A percentile compares a stretch with the other conserved stretches of the same genome.
Conservation (phyloP, 2,329 filamentous ascomycete genomes). For the Pseudogymnoascus sp. region DNA sequence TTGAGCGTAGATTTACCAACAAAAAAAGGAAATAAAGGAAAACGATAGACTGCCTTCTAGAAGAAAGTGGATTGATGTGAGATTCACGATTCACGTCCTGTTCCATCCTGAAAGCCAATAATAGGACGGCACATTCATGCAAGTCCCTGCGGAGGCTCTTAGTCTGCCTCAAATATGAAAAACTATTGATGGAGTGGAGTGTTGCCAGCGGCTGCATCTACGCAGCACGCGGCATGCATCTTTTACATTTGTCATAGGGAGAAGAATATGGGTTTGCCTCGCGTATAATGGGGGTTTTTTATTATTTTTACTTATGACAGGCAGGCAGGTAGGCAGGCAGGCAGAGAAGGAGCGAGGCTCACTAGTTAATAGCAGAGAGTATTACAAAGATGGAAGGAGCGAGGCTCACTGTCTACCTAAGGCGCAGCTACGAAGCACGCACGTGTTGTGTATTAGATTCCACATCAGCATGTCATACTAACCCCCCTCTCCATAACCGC, state of each 20-base stretch:
- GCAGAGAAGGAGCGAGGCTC: too few species aligned
- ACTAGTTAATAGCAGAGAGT: too few species aligned
- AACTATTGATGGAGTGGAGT: neutral
- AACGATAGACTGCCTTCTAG: neutral
- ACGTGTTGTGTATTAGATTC: neutral
- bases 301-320: too few species aligned
- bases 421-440: neutral
- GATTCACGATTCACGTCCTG: neutral
- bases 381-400: neutral
- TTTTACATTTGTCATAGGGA: neutral
- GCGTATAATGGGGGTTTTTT: too few species aligned
- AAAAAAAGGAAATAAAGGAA: neutral
- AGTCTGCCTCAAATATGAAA: neutral
- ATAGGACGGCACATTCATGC: neutral
- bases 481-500: neutral
- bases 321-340: too few species aligned
- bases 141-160: neutral
- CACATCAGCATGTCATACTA: neutral
- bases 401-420: neutral
- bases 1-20: neutral
- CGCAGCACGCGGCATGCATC: neutral
- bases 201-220: neutral
- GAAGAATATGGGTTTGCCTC: too few species aligned
- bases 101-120: neutral
- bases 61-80: neutral